phyloP scores from a whole-genome alignment of 495 filamentous ascomycete species.

The Aspergillus homomorphus region DNA sequence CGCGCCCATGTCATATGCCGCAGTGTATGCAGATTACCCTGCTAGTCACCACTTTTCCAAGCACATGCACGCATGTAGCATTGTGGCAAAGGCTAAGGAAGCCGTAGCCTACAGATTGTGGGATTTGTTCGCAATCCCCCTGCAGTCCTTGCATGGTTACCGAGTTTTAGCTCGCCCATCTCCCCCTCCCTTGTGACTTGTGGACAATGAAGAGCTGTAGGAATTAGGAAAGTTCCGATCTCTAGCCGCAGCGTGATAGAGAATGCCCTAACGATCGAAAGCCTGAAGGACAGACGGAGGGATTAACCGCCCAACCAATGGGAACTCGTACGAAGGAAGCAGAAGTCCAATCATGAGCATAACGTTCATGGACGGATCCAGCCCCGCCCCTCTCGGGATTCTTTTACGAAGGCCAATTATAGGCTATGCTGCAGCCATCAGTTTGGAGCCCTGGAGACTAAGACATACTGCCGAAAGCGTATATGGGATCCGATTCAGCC shows the following conservation, averaged over 20 bases:
- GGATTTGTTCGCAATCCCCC: neutral
- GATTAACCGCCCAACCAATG: neutral
- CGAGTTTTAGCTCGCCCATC: neutral
- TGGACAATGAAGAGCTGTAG: neutral
- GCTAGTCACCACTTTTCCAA: neutral
- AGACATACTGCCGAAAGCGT: neutral
- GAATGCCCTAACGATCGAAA: neutral
- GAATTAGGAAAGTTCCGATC: conserved; percentile 2
- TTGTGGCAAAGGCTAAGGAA: neutral
- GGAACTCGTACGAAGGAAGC: neutral
- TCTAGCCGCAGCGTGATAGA: too few relatives aligned
- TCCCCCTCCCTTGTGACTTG: neutral
- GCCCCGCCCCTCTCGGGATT: neutral
- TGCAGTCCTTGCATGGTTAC: neutral
- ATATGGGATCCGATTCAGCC: neutral
- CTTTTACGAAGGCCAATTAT: neutral
- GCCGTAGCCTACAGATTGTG: neutral
- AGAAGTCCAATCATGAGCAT: neutral
- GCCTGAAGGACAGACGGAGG: neutral
- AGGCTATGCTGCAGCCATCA: neutral
- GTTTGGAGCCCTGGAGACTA: neutral
- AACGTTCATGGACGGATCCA: too few relatives aligned
- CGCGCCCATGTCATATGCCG: neutral
- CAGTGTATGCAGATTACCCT: neutral
- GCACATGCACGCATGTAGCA: neutral